Evolutionary conservation across 2,329 filamentous ascomycete species (phyloP).

Genomic region (Fusarium graminum): DNA sequence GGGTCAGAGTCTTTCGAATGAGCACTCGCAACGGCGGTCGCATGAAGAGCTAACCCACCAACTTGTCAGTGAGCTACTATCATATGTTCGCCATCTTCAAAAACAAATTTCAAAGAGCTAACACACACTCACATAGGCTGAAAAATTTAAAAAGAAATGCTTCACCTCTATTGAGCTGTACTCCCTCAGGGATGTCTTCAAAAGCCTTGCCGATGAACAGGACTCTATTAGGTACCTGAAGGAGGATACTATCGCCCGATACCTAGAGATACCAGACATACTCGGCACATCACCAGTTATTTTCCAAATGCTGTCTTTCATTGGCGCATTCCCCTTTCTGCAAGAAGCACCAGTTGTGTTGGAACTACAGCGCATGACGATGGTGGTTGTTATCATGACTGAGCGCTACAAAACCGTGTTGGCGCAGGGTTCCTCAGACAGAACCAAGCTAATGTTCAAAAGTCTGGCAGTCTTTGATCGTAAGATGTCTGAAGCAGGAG

Average conservation of each 20-base stretch:
- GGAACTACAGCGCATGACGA: conserved; percentile 77
- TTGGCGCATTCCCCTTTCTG: conserved; percentile 80
- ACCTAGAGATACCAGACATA: conserved; percentile 79
- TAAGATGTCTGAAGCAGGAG: conserved; percentile 56
- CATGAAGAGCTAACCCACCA: conserved; percentile 65
- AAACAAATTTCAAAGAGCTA: conserved; percentile 14
- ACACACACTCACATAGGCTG: conserved; percentile 59
- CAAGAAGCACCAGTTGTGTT: conserved; percentile 77
- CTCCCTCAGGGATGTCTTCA: conserved; percentile 80
- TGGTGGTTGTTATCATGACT: conserved; percentile 79
- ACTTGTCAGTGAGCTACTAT: conserved; percentile 58
- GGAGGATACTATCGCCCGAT: conserved; percentile 76
- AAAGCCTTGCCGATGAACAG: conserved; percentile 74
- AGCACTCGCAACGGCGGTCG: conserved; percentile 59
- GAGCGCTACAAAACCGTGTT: conserved; percentile 76
- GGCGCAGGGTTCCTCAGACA: conserved; percentile 67
- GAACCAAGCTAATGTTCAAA: conserved; percentile 75
- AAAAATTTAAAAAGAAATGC: conserved; percentile 75
- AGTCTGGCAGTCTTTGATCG: conserved; percentile 80
- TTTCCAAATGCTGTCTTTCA: conserved; percentile 78
- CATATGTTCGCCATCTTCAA: conserved; percentile 18
- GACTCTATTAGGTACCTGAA: conserved; percentile 74
- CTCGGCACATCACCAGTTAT: conserved; percentile 75
- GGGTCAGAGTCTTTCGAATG: conserved; percentile 66
- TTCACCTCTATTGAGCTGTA: conserved; percentile 80